A percentile compares a stretch with the other conserved stretches of the same genome.
phyloP scores from a whole-genome alignment of 164 flowering plant genomes.

The Kingdonia uniflora region DNA sequence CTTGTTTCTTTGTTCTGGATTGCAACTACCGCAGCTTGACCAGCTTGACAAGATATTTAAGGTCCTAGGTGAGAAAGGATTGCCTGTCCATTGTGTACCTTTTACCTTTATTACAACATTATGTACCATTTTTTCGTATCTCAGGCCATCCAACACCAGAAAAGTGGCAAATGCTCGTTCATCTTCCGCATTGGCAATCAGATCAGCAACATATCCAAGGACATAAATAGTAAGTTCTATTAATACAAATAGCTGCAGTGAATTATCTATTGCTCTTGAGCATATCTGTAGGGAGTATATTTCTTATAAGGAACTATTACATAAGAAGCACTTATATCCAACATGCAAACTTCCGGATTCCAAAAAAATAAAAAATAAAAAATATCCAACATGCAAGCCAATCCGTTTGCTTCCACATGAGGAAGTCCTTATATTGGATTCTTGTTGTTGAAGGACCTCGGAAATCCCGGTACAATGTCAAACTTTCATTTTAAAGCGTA shows the following conservation, averaged over 20 bases:
- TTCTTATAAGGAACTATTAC: no score
- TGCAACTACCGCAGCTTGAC: slow-evolving; percentile 58
- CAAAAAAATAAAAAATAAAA: no score
- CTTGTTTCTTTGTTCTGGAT: slow-evolving; percentile 8
- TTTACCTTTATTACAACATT: slow-evolving; percentile 1
- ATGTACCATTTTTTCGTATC: slow-evolving; percentile 3
- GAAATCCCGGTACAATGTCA: no score
- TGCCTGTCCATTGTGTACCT: not conserved
- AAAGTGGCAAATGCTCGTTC: slow-evolving; percentile 86
- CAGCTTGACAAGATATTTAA: slow-evolving; percentile 98
- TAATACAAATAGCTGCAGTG: not conserved
- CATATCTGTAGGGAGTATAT: no score
- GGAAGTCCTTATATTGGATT: no score
- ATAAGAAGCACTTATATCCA: no score
- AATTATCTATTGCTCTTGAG: not conserved
- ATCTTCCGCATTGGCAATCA: slow-evolving; percentile 87
- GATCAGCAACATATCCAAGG: slow-evolving; percentile 84
- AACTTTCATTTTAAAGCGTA: no score
- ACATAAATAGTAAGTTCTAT: slow-evolving; percentile 57
- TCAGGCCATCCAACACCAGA: slow-evolving; percentile 93
- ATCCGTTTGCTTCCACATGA: no score
- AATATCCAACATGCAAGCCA: no score
- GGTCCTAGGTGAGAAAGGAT: slow-evolving; percentile 57
- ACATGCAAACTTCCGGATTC: no score
- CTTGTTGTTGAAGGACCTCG: no score